Conservation (phyloP, 2,329 filamentous ascomycete species). For the Fusarium multiceps region DNA sequence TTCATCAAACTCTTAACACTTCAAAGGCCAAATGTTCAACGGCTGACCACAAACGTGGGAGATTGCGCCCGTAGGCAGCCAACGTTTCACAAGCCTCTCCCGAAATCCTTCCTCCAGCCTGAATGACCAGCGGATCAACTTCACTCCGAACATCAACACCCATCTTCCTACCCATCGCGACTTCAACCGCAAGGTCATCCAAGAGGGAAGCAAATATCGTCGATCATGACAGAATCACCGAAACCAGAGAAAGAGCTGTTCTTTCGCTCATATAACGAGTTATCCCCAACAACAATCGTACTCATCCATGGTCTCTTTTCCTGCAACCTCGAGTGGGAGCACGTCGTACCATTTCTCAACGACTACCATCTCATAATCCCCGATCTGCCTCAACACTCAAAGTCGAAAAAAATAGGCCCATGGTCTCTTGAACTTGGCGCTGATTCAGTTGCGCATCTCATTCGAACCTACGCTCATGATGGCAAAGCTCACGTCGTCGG, state of each 20-base stretch:
- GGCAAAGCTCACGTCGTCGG: conserved; percentile 55
- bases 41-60: neutral
- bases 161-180: neutral
- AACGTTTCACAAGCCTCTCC: neutral
- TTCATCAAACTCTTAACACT: neutral
- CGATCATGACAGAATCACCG: neutral
- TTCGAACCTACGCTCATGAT: conserved; percentile 50
- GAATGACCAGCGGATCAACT: neutral
- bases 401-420: conserved; percentile 48
- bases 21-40: neutral
- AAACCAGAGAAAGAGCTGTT: neutral
- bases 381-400: conserved; percentile 54
- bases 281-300: conserved; percentile 45
- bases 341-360: conserved; percentile 50
- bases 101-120: neutral
- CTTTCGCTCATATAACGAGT: conserved; percentile 39
- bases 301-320: conserved; percentile 50
- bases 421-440: conserved; percentile 47
- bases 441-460: conserved; percentile 50
- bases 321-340: conserved; percentile 51
- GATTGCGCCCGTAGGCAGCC: neutral
- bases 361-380: conserved; percentile 55
- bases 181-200: fast-evolving
- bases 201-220: fast-evolving
- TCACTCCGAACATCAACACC: neutral